Evolutionary conservation across 2,329 filamentous ascomycete species (phyloP), one percentile per base, ranked within the genome.

Genomic region (Hymenoscyphus occultus): DNA sequence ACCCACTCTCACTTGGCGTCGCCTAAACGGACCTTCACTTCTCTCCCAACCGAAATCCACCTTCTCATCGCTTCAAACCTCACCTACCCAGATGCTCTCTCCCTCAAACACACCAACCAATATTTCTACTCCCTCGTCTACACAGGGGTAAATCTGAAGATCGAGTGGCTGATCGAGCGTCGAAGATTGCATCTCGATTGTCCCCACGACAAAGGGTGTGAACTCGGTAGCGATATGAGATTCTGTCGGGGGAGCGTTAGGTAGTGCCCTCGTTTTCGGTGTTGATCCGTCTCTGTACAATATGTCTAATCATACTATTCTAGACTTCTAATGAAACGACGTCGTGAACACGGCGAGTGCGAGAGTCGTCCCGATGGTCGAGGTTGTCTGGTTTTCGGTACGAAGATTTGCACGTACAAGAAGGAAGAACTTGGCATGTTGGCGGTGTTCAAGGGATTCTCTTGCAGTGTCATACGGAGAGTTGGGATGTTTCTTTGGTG

Each of bases 21-120:
- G 28, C 7, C 19, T 14, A 10, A 13, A 39, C 59, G 40, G 12
- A 65, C 62, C 13, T 54, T 68, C 22, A 57, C 56, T 74, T 75
- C 77, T 16, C 78, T 91, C 2, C 89, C 89, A 1, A 80, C 85
- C 0, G 89, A 92, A 71, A 80, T 91, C n/a, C 89, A 90, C 69
- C 74, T 89, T 1, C 80, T 85, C 60, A 87, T 91, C 63, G 79
- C 84, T 39, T 74, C 80, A 12, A 79, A 84, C 62, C 84, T 91
- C 65, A 83, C 83, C 39, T 91, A 91, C 67, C 89, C 89, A 0
- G 89, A 92, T 67, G 89, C 89, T 0, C 81, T 91, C 1, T 88
- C 88, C 0, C 78, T 91, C 16, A 91, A 91, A 72, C 88, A 91
- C 73, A 84, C 84, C 22, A 86, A 78, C 72, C 81, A 82, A 65